Base-by-base conservation (phyloP, 1,284 basidiomycete genomes). In the Melanopsichium pennsylvanicum region DNA sequence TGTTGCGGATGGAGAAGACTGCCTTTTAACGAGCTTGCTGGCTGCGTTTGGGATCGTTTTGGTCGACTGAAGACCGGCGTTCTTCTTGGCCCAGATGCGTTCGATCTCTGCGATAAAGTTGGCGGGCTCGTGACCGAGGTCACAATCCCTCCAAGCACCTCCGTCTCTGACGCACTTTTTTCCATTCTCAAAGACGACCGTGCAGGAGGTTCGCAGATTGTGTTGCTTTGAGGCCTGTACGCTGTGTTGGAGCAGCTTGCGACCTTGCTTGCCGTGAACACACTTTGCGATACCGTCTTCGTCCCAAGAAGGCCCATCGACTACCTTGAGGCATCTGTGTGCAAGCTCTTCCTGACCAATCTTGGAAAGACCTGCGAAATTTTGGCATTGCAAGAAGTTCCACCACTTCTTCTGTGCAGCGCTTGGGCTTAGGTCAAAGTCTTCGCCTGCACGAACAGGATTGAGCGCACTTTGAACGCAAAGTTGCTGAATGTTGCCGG, bases 61-160 rank as follows among this genome's bases (percentile, higher is more conserved):
- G 39, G 26, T 52, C 11, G 45, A 31, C 18, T 57, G 60, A 15
- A 34, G n/a, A 11, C 12, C 47, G 23, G 23, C 41, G 16, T 59
- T 62, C 35, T 70, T 70, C 22, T 46, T 41, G 35, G 34, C 19
- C 60, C 63, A 73, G 25, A 62, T 52, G 11, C 50, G 56, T 45
- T 76, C 70, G 37, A 76, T 76, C 59, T 68, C 60, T 29, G 59
- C 52, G 26, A 74, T 40, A 36, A 70, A 76, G 48, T 76, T 72
- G 34, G 50, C 29, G 37, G 61, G 45, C 12, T 72, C 57, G 35
- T 72, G 69, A 4, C 74, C 74, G 3, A 57, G 54, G n/a, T 58
- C 49, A 42, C 74, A 76, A n/a, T 71, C 26, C 50, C 72, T 76
- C 74, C 74, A 76, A 12, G 46, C 48, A 19, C 59, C 64, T 21